These are phyloP conservation scores for Paecilomyces formosus DNA, from an alignment of 2,329 filamentous ascomycete genomes.

Conservation along the genomic window DNA sequence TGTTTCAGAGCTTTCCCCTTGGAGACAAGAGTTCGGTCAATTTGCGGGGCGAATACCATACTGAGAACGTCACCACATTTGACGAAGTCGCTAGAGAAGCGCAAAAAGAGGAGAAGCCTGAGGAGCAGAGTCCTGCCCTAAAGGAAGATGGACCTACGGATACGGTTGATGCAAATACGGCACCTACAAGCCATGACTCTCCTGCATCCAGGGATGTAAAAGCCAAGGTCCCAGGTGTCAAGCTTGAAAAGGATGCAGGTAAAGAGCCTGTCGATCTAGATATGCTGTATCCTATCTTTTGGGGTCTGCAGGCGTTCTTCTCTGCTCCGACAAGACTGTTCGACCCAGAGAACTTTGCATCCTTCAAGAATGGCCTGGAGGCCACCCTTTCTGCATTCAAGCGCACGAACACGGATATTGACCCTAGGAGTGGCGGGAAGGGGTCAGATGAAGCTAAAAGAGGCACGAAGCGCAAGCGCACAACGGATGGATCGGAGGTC, in stretches of 20 bases:
- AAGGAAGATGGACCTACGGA: constrained; percentile 27
- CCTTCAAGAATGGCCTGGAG: constrained; percentile 57
- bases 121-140: constrained; percentile 58
- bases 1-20: constrained; percentile 95
- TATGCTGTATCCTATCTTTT: constrained; percentile 82
- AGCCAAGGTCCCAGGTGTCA: not conserved
- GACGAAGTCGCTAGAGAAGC: constrained; percentile 48
- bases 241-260: constrained; percentile 2
- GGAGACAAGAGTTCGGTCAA: constrained; percentile 98
- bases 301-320: constrained; percentile 86
- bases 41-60: constrained; percentile 87
- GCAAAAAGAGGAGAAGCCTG: constrained; percentile 43
- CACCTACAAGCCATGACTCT: constrained; percentile 1
- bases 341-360: constrained; percentile 57
- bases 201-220: constrained; percentile 4
- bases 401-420: constrained; percentile 57
- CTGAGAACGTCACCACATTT: constrained; percentile 85
- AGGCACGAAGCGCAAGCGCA: constrained; percentile 63
- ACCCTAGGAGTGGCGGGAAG: constrained; percentile 55
- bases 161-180: constrained; percentile 14
- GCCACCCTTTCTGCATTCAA: constrained; percentile 69
- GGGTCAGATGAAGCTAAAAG: constrained; percentile 56
- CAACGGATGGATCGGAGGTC: constrained; percentile 54
- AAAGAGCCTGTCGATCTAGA: constrained; percentile 57
- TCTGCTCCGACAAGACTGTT: constrained; percentile 84